Conservation (phyloP, 2,329 filamentous ascomycete genomes). For the Cytospora piceae region DNA sequence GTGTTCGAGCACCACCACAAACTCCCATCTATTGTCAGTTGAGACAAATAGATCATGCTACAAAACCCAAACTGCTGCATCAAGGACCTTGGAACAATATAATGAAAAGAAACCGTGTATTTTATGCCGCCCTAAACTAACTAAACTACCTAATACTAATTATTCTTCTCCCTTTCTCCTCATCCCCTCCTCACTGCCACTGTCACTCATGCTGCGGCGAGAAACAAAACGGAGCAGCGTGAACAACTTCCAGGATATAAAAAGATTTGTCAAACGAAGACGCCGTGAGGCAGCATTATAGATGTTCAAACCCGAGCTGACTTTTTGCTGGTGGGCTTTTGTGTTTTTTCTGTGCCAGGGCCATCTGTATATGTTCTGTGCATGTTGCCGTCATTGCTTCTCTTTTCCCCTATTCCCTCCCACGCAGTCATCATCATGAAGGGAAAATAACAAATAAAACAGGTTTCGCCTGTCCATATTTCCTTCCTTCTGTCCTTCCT, state of each 20-base stretch:
- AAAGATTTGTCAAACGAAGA: constrained; percentile 35
- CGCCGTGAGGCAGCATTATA: constrained; percentile 56
- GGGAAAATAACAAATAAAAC: constrained; percentile 26
- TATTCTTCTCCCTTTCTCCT: not conserved
- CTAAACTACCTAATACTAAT: constrained; percentile 5
- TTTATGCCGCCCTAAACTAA: constrained; percentile 17
- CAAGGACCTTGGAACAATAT: not conserved
- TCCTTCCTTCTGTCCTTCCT: constrained; percentile 8
- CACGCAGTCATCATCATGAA: constrained; percentile 27
- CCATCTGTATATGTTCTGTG: constrained; percentile 18
- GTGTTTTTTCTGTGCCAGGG: constrained; percentile 1
- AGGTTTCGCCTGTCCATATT: constrained; percentile 10
- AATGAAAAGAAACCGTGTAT: constrained; percentile 11
- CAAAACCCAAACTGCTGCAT: too few species aligned
- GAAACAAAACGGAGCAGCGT: not conserved
- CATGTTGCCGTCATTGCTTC: constrained; percentile 22
- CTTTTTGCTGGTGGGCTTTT: constrained; percentile 30
- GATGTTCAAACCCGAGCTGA: constrained; percentile 31
- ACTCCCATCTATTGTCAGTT: not conserved
- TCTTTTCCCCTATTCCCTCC: constrained; percentile 18
- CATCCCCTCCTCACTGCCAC: not conserved
- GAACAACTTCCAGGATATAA: not conserved
- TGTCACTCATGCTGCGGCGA: not conserved
- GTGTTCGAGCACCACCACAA: constrained; percentile 10
- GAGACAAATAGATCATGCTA: not conserved